These are phyloP conservation scores for Mortierella sp. DNA, from an alignment of 371 early-diverging fungal species.

Conservation along the genomic window DNA sequence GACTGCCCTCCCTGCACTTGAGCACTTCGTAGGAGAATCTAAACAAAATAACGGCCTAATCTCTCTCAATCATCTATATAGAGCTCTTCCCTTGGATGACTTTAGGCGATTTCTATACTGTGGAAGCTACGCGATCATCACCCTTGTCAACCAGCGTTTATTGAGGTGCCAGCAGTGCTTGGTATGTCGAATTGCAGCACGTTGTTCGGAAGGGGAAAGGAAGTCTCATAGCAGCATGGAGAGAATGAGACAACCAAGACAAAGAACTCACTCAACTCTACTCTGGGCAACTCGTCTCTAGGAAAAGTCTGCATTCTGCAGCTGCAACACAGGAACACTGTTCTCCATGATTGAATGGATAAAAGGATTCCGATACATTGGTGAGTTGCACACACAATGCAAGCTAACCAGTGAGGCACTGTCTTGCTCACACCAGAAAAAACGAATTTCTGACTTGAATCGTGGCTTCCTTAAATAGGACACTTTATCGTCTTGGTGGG, in stretches of 20 bases:
- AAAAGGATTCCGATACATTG: constrained; percentile 62
- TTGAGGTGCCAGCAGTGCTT: constrained; percentile 71
- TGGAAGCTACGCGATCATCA: constrained; percentile 75
- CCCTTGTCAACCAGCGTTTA: constrained; percentile 76
- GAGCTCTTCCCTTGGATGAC: constrained; percentile 79
- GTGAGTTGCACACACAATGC: constrained; percentile 32
- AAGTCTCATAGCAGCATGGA: too few relatives aligned
- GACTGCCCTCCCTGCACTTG: too few relatives aligned
- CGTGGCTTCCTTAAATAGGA: constrained; percentile 55
- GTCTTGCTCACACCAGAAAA: too few relatives aligned
- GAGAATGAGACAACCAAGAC: too few relatives aligned
- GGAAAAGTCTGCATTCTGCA: constrained; percentile 57
- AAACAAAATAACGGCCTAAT: background rate
- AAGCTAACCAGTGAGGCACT: too few relatives aligned
- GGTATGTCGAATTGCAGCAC: constrained; percentile 56
- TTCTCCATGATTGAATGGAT: constrained; percentile 58
- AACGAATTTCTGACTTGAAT: too few relatives aligned
- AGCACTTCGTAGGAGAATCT: constrained; percentile 3
- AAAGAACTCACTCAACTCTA: too few relatives aligned
- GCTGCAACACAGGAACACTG: constrained; percentile 57
- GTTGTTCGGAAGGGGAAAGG: too few relatives aligned
- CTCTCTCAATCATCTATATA: constrained; percentile 13
- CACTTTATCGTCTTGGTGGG: constrained; percentile 80
- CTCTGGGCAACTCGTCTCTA: constrained; percentile 18
- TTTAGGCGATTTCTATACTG: constrained; percentile 81